Base-by-base conservation (phyloP, 139 green algal genomes). In the Mesotaenium endlicherianum region DNA sequence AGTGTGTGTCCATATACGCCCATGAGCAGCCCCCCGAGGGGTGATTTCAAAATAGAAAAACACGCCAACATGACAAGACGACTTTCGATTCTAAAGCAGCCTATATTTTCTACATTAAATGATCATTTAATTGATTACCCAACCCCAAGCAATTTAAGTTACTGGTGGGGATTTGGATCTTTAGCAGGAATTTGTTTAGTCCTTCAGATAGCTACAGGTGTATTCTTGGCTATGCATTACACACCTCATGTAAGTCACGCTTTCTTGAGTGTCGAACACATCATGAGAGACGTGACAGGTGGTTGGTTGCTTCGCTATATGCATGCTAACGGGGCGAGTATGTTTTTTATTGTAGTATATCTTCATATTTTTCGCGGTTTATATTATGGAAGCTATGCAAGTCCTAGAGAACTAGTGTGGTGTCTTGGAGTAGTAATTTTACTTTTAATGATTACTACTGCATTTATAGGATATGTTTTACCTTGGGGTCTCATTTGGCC, bases 151-250 rank as follows among this genome's bases (percentile, higher is more conserved):
- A 93, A 92, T 60, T 71, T 92, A 64, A 93, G 91, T 82, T 92
- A 92, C 86, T 88, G 86, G 75, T 93, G 87, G 89, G 85, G 86
- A 49, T 92, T 91, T 90, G 88, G 88, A 59, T 91, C 86, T 89
- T 43, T 92, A 68, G 90, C 88, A 67, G 91, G 91, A 82, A 88
- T 94, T 81, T 90, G 89, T 80, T 89, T 93, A 81, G 76, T 91
- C 55, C 50, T 91, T 70, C 91, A 93, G 90, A 92, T 92, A 82
- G 80, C 88, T 41, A 92, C 90, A 74, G 91, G 90, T 90, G 89
- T 93, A 83, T 91, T 93, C 80, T 84, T 92, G 86, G 83, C 88
- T 59, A 91, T 93, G 89, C 90, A 92, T 72, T 93, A 91, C 74
- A 90, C n/a, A n/a, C n/a, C n/a, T n/a, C n/a, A n/a, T n/a, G n/a